These are phyloP conservation scores for Antrodiella citrinella DNA, from an alignment of 768 basidiomycete species.

Conservation along the genomic window DNA sequence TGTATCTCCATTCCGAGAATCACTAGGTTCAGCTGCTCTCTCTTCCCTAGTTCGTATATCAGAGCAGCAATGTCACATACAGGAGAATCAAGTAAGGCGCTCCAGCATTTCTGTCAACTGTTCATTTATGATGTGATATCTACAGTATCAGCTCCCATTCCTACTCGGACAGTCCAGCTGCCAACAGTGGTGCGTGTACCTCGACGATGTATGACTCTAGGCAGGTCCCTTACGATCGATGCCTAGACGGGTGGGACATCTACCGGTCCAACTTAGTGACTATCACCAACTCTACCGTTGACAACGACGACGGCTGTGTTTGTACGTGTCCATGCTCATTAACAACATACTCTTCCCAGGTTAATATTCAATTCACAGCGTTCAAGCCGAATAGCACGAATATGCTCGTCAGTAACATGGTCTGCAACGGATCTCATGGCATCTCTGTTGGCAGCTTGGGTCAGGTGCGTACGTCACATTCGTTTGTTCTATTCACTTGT, in stretches of 20 bases:
- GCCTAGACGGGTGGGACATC: constrained; percentile 40
- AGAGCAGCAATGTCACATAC: constrained; percentile 34
- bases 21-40: too few species aligned
- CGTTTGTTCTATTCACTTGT: not conserved
- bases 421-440: constrained; percentile 37
- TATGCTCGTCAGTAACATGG: constrained; percentile 32
- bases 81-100: constrained; percentile 27
- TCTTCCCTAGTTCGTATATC: constrained; percentile 34
- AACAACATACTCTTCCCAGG: not conserved
- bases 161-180: constrained; percentile 25
- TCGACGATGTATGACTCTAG: not conserved
- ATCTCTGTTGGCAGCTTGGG: constrained; percentile 44
- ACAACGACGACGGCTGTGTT: constrained; percentile 36
- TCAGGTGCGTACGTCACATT: constrained; percentile 19
- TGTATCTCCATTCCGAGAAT: too few species aligned
- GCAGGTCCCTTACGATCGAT: not conserved
- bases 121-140: constrained; percentile 1
- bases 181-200: constrained; percentile 25
- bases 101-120: not conserved
- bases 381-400: constrained; percentile 42
- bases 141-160: constrained; percentile 26
- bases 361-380: constrained; percentile 14
- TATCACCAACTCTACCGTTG: constrained; percentile 29
- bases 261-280: constrained; percentile 30
- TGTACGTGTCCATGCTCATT: constrained; percentile 14